phyloP scores from a whole-genome alignment of 1,139 yeast genomes.

The Taphrina populina region DNA sequence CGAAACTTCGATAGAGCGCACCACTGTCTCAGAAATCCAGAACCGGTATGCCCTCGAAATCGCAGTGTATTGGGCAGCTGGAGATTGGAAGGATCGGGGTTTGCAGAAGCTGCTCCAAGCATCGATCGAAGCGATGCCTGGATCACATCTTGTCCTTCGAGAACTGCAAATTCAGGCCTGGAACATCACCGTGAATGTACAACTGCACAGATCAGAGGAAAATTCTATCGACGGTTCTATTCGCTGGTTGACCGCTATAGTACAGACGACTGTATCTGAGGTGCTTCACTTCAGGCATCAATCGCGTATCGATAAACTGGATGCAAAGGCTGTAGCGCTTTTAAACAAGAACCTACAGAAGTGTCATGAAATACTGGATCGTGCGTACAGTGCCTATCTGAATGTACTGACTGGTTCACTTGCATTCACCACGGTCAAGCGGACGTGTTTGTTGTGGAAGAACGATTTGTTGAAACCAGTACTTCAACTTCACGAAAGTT shows the following conservation, averaged over 20 bases:
- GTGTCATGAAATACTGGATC: not conserved
- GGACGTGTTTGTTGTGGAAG: conserved; percentile 14
- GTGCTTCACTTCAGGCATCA: conserved; percentile 15
- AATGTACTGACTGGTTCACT: not conserved
- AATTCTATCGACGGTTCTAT: not conserved
- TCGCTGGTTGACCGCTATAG: conserved; percentile 7
- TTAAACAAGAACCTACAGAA: conserved; percentile 5
- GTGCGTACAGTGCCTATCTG: not conserved
- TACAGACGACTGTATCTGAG: conserved; percentile 18
- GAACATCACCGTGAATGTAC: conserved; percentile 9
- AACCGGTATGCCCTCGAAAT: conserved; percentile 24
- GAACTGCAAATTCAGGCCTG: conserved; percentile 19
- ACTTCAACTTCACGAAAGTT: conserved; percentile 13
- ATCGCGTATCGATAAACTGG: not conserved
- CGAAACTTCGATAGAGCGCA: not conserved
- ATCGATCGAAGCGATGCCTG: conserved; percentile 7
- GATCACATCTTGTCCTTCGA: conserved; percentile 22
- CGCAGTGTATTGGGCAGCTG: conserved; percentile 30
- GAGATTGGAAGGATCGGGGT: conserved; percentile 23
- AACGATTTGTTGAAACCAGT: conserved; percentile 2
- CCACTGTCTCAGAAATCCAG: conserved; percentile 13
- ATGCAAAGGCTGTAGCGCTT: not conserved
- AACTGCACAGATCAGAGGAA: conserved; percentile 12
- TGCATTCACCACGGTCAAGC: not conserved
- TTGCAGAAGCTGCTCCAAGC: conserved; percentile 13